Percentiles rank a stretch among this genome's conserved stretches.
Conservation (phyloP, 306 rosid genomes). For the Vicia sativa region DNA sequence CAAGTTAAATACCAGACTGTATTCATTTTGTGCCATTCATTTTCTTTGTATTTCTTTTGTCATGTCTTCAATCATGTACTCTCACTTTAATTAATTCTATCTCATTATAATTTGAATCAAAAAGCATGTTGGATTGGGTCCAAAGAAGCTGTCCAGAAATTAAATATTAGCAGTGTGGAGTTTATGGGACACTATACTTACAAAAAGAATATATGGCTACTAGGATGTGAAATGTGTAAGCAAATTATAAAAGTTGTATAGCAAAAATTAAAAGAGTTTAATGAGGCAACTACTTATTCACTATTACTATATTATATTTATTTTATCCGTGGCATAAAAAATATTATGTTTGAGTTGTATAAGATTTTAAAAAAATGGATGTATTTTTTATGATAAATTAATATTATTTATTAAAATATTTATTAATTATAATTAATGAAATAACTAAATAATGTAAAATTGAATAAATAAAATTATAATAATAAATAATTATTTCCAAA, state of each 20-base stretch:
- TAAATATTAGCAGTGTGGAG: constrained; percentile 8
- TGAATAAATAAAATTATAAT: too few relatives aligned
- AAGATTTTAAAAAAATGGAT: too few relatives aligned
- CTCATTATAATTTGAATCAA: constrained; percentile 15
- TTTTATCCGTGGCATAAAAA: too few relatives aligned
- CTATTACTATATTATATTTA: too few relatives aligned
- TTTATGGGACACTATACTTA: neutral
- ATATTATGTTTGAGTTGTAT: too few relatives aligned
- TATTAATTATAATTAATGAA: too few relatives aligned
- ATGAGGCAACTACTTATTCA: neutral
- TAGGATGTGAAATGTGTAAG: neutral
- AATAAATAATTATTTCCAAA: too few relatives aligned
- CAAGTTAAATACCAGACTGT: constrained; percentile 25
- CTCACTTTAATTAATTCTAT: constrained; percentile 12
- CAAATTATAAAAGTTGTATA: neutral
- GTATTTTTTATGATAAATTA: too few relatives aligned
- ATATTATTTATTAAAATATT: too few relatives aligned
- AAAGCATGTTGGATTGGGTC: constrained; percentile 11
- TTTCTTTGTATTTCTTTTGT: constrained; percentile 23
- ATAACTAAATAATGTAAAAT: too few relatives aligned
- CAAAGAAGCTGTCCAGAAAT: neutral
- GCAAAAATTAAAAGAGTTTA: neutral
- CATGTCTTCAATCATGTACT: constrained; percentile 30
- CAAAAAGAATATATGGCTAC: constrained; percentile 1
- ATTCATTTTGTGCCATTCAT: constrained; percentile 6